Evolutionary conservation across 495 filamentous ascomycete species (phyloP), one percentile per base, ranked within the genome.

Genomic region (Aspergillus ellipticus): DNA sequence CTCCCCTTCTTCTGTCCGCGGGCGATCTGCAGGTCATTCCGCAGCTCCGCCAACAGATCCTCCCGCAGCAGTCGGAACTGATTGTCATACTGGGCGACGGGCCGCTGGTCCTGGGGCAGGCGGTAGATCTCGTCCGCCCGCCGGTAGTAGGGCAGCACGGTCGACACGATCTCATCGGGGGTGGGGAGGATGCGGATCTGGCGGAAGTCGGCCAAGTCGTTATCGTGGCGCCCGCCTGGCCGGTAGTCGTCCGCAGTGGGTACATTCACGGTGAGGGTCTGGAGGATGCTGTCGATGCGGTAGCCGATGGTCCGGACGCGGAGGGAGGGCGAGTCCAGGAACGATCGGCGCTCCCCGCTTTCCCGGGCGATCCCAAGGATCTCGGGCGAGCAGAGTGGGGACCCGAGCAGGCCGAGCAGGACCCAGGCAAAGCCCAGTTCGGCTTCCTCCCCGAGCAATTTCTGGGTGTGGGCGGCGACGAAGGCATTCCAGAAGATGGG

Each of bases 31-130:
- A 86, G 42, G 39, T 85, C 86, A 13, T 86, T 81, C 0, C 85
- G 79, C 8, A 92, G 67, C 50, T 86, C 86, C 0, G 71, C 79
- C 0, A 91, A 68, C 80, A 92, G 84, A 54, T 93, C 89, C 57
- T 93, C 88, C 4, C 89, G 71, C 2, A 90, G 68, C 2, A 93
- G 79, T 0, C 89, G 86, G 60, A 90, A 95, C 53, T 92, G 88
- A 59, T 90, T 91, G 62, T 91, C 89, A 0, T 89, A 57, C 64
- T 90, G 86, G 0, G 73, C 68, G 0, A 64, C 66, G 0, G 77
- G 57, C 0, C 86, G 82, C 10, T 65, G 58, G 3, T 72, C 66
- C 5, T 31, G 16, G 0, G 56, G 33, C 33, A 37, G 4, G 33
- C 33, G 33, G 33, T 37, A 1, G 15, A 82, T 66, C 10, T 73